phyloP scores from a whole-genome alignment of 1,139 yeast species.

The Candida tropicalis region DNA sequence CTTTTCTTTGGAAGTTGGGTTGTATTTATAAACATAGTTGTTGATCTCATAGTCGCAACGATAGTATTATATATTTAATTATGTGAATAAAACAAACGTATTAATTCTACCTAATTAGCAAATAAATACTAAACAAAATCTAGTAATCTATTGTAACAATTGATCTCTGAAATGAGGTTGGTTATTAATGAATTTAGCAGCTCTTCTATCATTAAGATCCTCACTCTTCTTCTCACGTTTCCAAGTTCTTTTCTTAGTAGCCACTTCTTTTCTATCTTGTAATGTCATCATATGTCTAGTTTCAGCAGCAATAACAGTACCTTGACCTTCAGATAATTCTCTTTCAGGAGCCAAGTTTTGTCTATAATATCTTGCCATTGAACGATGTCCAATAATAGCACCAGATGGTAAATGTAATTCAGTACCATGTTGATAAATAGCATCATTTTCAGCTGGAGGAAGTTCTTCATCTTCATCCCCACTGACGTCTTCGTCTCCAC shows the following conservation, averaged over 20 bases:
- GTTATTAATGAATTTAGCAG: constrained; percentile 78
- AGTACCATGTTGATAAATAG: constrained; percentile 58
- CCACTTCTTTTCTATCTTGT: constrained; percentile 54
- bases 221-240: constrained; percentile 64
- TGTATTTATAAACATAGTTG: constrained; percentile 47
- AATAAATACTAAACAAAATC: constrained; percentile 6
- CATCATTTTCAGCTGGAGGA: constrained; percentile 32
- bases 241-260: constrained; percentile 78
- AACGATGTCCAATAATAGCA: constrained; percentile 84
- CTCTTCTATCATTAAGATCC: constrained; percentile 75
- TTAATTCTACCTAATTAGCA: not conserved
- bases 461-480: constrained; percentile 45
- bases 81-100: not conserved
- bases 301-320: constrained; percentile 92
- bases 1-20: constrained; percentile 83
- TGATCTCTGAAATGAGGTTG: constrained; percentile 94
- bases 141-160: constrained; percentile 63
- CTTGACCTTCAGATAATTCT: constrained; percentile 82
- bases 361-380: constrained; percentile 82
- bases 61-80: constrained; percentile 17
- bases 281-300: constrained; percentile 67
- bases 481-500: constrained; percentile 30
- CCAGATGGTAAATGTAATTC: constrained; percentile 89
- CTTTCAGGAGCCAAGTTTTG: constrained; percentile 78
- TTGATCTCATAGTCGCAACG: constrained; percentile 35